Percentiles rank a stretch among this genome's conserved stretches.
These are phyloP conservation scores for Gossypium ekmanianum DNA, from an alignment of 345 rosid species.

Conservation along the genomic window DNA sequence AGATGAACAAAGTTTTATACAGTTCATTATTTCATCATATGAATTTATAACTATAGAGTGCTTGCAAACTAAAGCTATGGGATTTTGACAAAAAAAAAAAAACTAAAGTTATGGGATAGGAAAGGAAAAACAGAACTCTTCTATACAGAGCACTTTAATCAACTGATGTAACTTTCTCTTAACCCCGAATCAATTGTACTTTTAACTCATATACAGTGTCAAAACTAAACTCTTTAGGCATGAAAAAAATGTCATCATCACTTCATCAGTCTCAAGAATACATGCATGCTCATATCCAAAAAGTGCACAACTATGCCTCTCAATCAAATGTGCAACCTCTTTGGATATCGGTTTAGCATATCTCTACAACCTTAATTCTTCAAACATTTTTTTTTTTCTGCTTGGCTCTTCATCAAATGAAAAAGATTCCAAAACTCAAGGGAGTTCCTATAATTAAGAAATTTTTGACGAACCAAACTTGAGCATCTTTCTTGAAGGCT, in stretches of 20 bases:
- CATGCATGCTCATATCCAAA: constrained; percentile 50
- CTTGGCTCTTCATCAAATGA: constrained; percentile 21
- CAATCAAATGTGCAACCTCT: constrained; percentile 60
- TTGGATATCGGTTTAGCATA: constrained; percentile 61
- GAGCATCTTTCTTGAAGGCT: constrained; percentile 34
- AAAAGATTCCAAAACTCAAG: constrained; percentile 22
- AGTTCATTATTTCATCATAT: constrained; percentile 18
- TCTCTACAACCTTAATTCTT: constrained; percentile 54
- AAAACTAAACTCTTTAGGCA: constrained; percentile 79
- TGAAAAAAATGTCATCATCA: constrained; percentile 65
- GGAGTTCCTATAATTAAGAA: constrained; percentile 24
- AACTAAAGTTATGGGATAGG: neutral
- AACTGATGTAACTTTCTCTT: neutral
- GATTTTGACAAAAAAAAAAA: no score
- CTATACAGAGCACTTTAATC: constrained; percentile 17
- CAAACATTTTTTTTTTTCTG: constrained; percentile 19
- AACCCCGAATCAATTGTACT: constrained; percentile 24
- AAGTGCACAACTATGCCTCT: constrained; percentile 71
- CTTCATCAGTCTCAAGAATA: constrained; percentile 32
- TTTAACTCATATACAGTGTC: constrained; percentile 57
- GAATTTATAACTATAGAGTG: constrained; percentile 8
- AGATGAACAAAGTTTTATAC: neutral
- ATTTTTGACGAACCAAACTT: constrained; percentile 21
- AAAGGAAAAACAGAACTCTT: neutral
- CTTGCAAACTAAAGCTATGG: neutral